phyloP scores from a whole-genome alignment of 495 filamentous ascomycete genomes.

The Parathielavia appendiculata region DNA sequence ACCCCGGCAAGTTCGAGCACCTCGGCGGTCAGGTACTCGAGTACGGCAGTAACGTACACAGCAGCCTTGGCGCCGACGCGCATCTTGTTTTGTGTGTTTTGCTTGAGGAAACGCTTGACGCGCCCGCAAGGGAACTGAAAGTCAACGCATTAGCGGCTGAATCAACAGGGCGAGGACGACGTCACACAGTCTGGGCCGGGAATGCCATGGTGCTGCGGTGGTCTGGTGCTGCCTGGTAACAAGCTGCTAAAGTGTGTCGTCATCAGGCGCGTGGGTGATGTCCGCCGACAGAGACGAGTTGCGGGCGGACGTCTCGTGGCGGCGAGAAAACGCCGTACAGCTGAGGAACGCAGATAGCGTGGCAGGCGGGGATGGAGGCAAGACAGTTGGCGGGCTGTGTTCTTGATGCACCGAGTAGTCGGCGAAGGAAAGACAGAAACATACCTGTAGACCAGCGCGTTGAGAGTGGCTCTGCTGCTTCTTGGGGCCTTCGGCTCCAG shows the following conservation, averaged over 20 bases:
- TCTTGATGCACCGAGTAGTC: no score
- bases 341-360: conserved; percentile 1
- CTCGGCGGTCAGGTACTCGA: conserved; percentile 97
- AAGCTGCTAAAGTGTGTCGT: no score
- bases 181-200: not conserved
- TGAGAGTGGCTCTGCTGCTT: conserved; percentile 97
- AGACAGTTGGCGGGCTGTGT: not conserved
- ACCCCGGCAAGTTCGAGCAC: conserved; percentile 93
- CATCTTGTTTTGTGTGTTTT: conserved; percentile 99
- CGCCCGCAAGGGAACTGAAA: conserved; percentile 94
- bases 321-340: not conserved
- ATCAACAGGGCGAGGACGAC: not conserved
- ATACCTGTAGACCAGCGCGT: conserved; percentile 96
- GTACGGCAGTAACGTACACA: conserved; percentile 96
- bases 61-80: conserved; percentile 98
- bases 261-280: no score
- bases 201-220: no score
- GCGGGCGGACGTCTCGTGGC: not conserved
- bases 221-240: no score
- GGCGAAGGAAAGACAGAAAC: conserved; percentile 36
- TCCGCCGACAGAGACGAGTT: not conserved
- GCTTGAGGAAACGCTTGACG: conserved; percentile 99
- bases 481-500: conserved; percentile 65
- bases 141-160: conserved; percentile 28
- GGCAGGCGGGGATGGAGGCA: not conserved